These are phyloP conservation scores for Microstegium vimineum DNA, from an alignment of 176 grass and related monocot genomes.

Conservation along the genomic window DNA sequence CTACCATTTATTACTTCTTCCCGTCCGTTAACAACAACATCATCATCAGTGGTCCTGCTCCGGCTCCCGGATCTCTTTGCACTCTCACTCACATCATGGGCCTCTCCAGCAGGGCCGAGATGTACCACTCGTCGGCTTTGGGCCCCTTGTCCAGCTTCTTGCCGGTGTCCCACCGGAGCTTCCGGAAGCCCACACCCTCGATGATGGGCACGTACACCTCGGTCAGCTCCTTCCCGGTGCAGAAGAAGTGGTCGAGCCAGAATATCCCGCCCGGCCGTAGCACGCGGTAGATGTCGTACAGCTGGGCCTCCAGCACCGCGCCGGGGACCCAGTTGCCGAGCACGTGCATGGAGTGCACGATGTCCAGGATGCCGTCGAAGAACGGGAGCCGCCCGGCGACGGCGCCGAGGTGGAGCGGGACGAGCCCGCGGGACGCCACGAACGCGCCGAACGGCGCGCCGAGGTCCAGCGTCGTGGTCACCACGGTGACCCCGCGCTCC, in stretches of 20 bases:
- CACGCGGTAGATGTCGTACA: constrained; percentile 52
- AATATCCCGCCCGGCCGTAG: constrained; percentile 43
- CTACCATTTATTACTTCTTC: not conserved
- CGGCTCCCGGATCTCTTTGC: not conserved
- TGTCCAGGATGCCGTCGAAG: constrained; percentile 48
- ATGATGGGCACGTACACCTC: constrained; percentile 31
- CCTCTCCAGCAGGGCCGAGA: constrained; percentile 51
- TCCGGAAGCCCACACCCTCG: constrained; percentile 37
- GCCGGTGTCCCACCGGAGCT: constrained; percentile 49
- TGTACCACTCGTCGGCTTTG: constrained; percentile 48
- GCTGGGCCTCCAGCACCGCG: constrained; percentile 27
- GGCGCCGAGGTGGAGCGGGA: constrained; percentile 48
- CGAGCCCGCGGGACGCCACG: constrained; percentile 41
- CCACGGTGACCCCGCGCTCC: constrained; percentile 48
- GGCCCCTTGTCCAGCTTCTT: constrained; percentile 43
- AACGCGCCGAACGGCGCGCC: constrained; percentile 44
- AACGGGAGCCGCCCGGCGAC: constrained; percentile 45
- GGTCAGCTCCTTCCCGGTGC: constrained; percentile 28
- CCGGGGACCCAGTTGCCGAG: constrained; percentile 46
- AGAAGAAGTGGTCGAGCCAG: constrained; percentile 55
- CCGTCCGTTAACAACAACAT: not conserved
- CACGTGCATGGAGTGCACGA: constrained; percentile 46
- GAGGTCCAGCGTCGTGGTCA: constrained; percentile 44
- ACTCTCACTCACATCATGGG: constrained; percentile 36
- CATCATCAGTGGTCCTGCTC: not conserved